Evolutionary conservation across 1,284 basidiomycete genomes (phyloP).

Genomic region (Rhodotorula sp.): DNA sequence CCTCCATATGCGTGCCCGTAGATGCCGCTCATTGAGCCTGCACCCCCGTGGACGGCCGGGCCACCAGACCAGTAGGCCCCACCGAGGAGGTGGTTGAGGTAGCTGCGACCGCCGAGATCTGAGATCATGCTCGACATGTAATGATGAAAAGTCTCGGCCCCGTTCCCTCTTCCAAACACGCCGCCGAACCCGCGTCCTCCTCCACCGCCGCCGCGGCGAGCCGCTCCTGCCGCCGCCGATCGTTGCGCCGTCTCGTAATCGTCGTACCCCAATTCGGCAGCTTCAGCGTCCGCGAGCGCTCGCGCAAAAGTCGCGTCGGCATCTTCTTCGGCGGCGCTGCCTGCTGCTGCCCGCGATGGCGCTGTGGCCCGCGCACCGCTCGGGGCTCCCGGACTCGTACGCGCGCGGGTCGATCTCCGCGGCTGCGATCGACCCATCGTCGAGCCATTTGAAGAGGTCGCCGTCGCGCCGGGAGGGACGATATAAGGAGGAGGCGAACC

Average conservation of each 20-base stretch:
- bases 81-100: not conserved
- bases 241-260: too few species aligned
- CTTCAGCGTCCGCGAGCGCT: constrained; percentile 3
- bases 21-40: not conserved
- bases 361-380: not conserved
- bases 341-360: not conserved
- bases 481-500: constrained; percentile 21
- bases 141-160: too few species aligned
- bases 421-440: not conserved
- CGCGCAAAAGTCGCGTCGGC: constrained; percentile 2
- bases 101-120: not conserved
- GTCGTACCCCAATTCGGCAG: too few species aligned
- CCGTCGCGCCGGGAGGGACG: constrained; percentile 9
- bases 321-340: not conserved
- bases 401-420: not conserved
- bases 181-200: not conserved
- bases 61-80: not conserved
- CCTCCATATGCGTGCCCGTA: not conserved
- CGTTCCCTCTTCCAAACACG: not conserved
- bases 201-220: not conserved
- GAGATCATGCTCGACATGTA: too few species aligned
- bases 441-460: not conserved
- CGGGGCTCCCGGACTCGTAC: not conserved
- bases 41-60: not conserved
- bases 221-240: not conserved